Percentiles rank a stretch among this genome's conserved stretches.
Evolutionary conservation across 106 monocot genomes (phyloP).

Genomic region (Platanthera zijinensis): DNA sequence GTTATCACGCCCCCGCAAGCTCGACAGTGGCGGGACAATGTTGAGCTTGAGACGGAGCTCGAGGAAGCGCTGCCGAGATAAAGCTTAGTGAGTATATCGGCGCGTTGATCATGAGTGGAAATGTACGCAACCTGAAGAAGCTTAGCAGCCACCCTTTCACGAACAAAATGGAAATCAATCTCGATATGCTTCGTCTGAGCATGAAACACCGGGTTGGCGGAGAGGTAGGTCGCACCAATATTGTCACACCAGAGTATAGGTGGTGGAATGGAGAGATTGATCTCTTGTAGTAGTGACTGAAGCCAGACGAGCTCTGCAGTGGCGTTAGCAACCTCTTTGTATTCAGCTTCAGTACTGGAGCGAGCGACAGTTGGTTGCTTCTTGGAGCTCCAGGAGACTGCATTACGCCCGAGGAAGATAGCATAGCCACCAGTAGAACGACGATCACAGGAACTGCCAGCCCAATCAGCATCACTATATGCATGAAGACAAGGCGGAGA

Average conservation of each 20-base stretch:
- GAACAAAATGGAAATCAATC: constrained; percentile 13
- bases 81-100: constrained; percentile 1
- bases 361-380: constrained; percentile 2
- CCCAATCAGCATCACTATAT: too few species aligned
- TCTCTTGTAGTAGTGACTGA: not conserved
- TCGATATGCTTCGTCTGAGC: constrained; percentile 7
- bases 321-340: not conserved
- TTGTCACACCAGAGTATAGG: constrained; percentile 9
- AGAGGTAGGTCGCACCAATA: not conserved
- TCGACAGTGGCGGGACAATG: not conserved
- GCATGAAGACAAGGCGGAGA: too few species aligned
- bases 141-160: not conserved
- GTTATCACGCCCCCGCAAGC: not conserved
- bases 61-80: not conserved
- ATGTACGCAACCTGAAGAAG: not conserved
- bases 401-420: constrained; percentile 4
- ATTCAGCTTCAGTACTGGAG: too few species aligned
- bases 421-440: too few species aligned
- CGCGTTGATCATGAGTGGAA: constrained; percentile 4
- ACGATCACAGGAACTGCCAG: too few species aligned
- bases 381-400: constrained; percentile 5
- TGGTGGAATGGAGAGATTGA: not conserved
- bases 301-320: constrained; percentile 2
- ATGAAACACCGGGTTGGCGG: constrained; percentile 8
- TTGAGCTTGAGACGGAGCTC: not conserved